Evolutionary conservation across 768 basidiomycete genomes (phyloP).

Genomic region (Galerina marginata): DNA sequence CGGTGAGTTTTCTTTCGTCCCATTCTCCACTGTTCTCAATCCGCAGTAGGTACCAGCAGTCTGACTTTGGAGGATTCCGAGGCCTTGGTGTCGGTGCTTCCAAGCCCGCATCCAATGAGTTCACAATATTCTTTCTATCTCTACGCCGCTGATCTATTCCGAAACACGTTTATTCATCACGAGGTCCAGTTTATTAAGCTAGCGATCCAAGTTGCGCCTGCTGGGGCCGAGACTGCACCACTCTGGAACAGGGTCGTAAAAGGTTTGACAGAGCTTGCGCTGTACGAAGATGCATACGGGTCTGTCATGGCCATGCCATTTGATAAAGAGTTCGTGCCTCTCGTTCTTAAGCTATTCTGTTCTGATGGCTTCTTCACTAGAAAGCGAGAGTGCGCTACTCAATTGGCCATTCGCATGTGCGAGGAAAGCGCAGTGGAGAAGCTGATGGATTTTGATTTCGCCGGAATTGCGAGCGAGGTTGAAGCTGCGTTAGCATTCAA

Average conservation of each 20-base stretch:
- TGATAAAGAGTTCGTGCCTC: conserved; percentile 71
- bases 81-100: conserved; percentile 66
- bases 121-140: conserved; percentile 78
- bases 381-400: conserved; percentile 80
- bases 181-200: conserved; percentile 80
- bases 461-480: conserved; percentile 84
- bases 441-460: conserved; percentile 83
- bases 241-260: conserved; percentile 83
- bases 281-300: conserved; percentile 89
- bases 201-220: conserved; percentile 73
- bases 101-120: conserved; percentile 57
- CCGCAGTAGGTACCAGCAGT: conserved; percentile 55
- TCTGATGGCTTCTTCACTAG: conserved; percentile 44
- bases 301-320: conserved; percentile 76
- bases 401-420: conserved; percentile 91
- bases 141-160: conserved; percentile 80
- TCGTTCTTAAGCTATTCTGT: conserved; percentile 11
- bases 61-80: conserved; percentile 62
- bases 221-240: conserved; percentile 59
- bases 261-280: conserved; percentile 71
- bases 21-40: conserved; percentile 15
- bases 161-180: conserved; percentile 55
- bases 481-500: conserved; percentile 91
- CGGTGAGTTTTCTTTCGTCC: conserved; percentile 50
- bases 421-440: conserved; percentile 82